These are phyloP conservation scores for Adansonia digitata DNA, from an alignment of 345 rosid genomes.

Conservation along the genomic window DNA sequence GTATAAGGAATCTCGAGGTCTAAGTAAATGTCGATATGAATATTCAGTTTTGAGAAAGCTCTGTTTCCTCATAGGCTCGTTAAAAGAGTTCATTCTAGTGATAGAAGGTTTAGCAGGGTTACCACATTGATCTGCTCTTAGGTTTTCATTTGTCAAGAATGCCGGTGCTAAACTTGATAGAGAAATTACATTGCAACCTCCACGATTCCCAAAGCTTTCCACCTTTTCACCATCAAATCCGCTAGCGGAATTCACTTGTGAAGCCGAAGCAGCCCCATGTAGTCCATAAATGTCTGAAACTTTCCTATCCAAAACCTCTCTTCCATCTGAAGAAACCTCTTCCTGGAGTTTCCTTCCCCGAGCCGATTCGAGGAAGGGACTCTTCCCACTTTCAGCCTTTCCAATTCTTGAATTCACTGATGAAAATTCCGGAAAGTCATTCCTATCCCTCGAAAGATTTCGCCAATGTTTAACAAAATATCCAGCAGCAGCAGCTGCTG, in stretches of 20 bases:
- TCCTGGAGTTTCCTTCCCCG: constrained; percentile 26
- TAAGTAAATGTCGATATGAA: constrained; percentile 24
- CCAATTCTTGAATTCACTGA: constrained; percentile 23
- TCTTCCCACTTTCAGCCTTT: constrained; percentile 28
- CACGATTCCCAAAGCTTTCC: constrained; percentile 25
- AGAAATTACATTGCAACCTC: constrained; percentile 20
- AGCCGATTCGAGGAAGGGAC: constrained; percentile 16
- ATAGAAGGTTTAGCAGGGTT: constrained; percentile 8
- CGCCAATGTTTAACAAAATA: constrained; percentile 52
- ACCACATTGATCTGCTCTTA: constrained; percentile 16
- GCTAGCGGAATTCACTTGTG: constrained; percentile 33
- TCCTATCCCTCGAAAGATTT: constrained; percentile 30
- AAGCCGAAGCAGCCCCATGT: constrained; percentile 26
- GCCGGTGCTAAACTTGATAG: constrained; percentile 22
- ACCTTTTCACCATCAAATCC: constrained; percentile 18
- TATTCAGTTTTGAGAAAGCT: constrained; percentile 38
- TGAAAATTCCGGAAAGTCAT: constrained; percentile 27
- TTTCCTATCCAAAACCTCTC: constrained; percentile 17
- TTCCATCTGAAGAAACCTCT: constrained; percentile 23
- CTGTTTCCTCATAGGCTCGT: constrained; percentile 28
- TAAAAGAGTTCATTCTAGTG: constrained; percentile 21
- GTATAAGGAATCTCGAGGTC: constrained; percentile 55
- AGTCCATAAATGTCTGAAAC: constrained; percentile 8
- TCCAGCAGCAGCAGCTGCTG: constrained; percentile 78
- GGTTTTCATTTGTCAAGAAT: constrained; percentile 23